Evolutionary conservation across 202 grass and related monocot genomes (phyloP), one percentile per base, ranked within the genome.

Genomic region (Carex arenaria): DNA sequence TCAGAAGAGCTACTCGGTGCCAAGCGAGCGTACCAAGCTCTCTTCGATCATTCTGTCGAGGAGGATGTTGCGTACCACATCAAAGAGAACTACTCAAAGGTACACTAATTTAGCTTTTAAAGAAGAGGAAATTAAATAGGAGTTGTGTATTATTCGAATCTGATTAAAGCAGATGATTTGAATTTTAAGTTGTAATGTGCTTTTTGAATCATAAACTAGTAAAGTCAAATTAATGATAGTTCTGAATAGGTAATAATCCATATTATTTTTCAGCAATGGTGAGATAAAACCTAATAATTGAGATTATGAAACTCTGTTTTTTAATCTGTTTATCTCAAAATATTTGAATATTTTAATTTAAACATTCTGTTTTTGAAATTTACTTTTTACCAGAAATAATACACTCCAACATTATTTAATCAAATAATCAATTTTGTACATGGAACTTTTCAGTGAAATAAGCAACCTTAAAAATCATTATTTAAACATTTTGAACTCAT

Each of bases 31-130:
- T 97, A 97, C 86, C 94, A 97, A 40, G 84, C 88, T 51, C 85
- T 97, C 66, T 92, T 87, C 88, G 84, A 92, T 83, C 85, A 61
- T 49, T 97, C 94, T 32, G 82, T 97, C 22, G 94, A 97, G 82
- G 94, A 97, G 77, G 91, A 97, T 80, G 94, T 89, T 18, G 94
- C 94, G 0, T 92, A 94, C 91, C 83, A 49, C 78, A 80, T 92
- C 82, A 97, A 74, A 78, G 91, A 92, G 60, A 85, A 73, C 85
- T 85, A 81, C 67, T 89, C 79, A 30, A 80, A 70, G 81, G 81
- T 72, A 71, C 17, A 53, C 2, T 66, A 42, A 83, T 45, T 45
- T 83, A 69, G 57, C 17, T 53, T 34, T 70, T 53, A 8, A 69
- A 52, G 36, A 32, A 69, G 36, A 82, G 38, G 31, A 69, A 82